phyloP scores from a whole-genome alignment of 495 filamentous ascomycete genomes.

The Neurospora sp. region DNA sequence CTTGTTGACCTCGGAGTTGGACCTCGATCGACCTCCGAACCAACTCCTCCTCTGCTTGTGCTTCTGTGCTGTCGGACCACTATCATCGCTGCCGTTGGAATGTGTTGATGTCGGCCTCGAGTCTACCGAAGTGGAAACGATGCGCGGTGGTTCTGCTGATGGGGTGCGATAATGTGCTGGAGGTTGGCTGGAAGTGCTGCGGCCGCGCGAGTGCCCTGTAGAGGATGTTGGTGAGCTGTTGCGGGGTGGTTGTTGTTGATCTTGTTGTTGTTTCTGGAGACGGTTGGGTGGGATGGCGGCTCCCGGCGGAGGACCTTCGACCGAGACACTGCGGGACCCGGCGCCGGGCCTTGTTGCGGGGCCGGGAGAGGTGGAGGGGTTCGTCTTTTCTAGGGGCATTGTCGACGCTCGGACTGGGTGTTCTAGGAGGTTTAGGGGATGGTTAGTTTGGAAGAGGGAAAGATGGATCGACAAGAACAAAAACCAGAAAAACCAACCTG shows the following conservation, averaged over 20 bases:
- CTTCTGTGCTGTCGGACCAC: constrained; percentile 18
- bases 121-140: not conserved
- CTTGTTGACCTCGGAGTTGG: constrained; percentile 23
- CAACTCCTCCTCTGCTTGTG: constrained; percentile 29
- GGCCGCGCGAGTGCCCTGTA: not conserved
- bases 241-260: not conserved
- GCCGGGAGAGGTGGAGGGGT: not conserved
- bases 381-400: not conserved
- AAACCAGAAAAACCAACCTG: not conserved
- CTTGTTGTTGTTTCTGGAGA: not conserved
- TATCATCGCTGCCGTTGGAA: constrained; percentile 19
- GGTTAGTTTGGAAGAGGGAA: not conserved
- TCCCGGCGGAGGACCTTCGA: not conserved
- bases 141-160: not conserved
- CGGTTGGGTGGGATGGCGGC: not conserved
- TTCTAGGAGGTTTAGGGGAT: not conserved
- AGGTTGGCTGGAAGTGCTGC: not conserved
- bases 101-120: constrained; percentile 13
- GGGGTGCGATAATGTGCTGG: not conserved
- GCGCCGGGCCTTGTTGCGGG: not conserved
- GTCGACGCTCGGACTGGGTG: not conserved
- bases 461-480: not conserved
- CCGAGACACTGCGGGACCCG: not conserved
- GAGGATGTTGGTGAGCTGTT: not conserved
- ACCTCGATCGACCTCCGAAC: constrained; percentile 35